Conservation (phyloP, 2,329 filamentous ascomycete genomes). For the Fusarium keratoplasticum region DNA sequence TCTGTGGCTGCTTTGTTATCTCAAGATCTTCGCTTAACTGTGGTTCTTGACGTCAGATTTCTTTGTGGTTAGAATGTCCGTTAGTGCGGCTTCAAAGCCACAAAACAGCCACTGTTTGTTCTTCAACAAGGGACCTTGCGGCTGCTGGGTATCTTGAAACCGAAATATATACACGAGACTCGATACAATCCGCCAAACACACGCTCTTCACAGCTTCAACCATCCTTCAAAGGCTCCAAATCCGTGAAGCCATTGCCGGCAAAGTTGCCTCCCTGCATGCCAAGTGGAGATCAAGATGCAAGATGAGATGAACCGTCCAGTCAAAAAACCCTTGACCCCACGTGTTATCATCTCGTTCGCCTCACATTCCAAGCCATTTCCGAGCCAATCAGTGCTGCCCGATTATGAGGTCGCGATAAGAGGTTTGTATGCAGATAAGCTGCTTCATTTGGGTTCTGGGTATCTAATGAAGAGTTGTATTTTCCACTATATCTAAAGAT, state of each 20-base stretch:
- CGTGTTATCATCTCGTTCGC: constrained; percentile 15
- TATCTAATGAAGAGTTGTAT: background rate
- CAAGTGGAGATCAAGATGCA: constrained; percentile 14
- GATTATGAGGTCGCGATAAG: background rate
- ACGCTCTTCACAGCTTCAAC: background rate
- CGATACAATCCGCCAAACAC: background rate
- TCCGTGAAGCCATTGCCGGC: background rate
- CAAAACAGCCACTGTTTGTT: background rate
- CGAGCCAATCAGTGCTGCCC: background rate
- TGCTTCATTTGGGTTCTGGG: background rate
- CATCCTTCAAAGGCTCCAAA: background rate
- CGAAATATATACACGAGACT: background rate
- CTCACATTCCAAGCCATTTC: background rate
- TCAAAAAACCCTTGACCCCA: constrained; percentile 19
- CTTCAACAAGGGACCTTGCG: background rate
- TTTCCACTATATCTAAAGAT: background rate
- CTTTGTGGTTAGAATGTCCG: constrained; percentile 13
- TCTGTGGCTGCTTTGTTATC: background rate
- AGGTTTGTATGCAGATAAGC: background rate
- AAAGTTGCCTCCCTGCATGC: constrained; percentile 13
- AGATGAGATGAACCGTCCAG: constrained; percentile 19
- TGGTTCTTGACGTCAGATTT: background rate
- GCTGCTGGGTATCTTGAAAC: background rate
- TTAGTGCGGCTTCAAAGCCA: background rate
- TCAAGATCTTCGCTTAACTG: background rate